Evolutionary conservation across 441 rosid species (phyloP), one percentile per base, ranked within the genome.

Genomic region (Lepidium campestre): DNA sequence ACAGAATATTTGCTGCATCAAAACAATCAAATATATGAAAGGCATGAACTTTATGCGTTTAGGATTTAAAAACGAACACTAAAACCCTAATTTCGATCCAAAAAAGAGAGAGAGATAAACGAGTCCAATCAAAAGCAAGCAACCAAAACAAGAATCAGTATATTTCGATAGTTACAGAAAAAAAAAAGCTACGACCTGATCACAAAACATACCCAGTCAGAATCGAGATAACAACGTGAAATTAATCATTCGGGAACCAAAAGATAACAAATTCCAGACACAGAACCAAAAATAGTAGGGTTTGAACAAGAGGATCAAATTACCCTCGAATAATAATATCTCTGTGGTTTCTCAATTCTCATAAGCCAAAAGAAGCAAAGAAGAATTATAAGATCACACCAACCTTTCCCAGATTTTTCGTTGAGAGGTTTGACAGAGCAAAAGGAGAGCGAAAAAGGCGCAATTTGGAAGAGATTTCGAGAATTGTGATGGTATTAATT

Each of bases 371-470:
- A 65, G 42, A 37, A 48, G 50, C 6, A 40, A 44, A 20, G 44
- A 66, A 14, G 18, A 35, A 14, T 6, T 0, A 58, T 10, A 0
- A 58, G 58, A 37, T 68, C 59, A 52, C 0, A 68, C 57, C 34
- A 35, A 68, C 72, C 72, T 55, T 68, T 20, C 36, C 58, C 62
- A 44, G 62, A 54, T 14, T 2, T 44, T 34, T 7, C 56, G 71
- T 5, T 12, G 35, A 45, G 7, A 5, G 40, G 10, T 2, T 48
- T 59, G 46, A 60, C 46, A 22, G 59, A 41, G 73, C 12, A 41
- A 32, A 34, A n/a, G n/a, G 57, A 53, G 3, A 69, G 45, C 61
- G 34, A 47, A 42, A 60, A 50, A 69, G 61, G 29, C 67, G 61
- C n/a, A 32, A 22, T 31, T 60, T 37, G 44, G 67, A 15, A 11